Evolutionary conservation across 2,329 filamentous ascomycete species (phyloP), one percentile per base, ranked within the genome.

Genomic region (Chalaropsis ovoidea): DNA sequence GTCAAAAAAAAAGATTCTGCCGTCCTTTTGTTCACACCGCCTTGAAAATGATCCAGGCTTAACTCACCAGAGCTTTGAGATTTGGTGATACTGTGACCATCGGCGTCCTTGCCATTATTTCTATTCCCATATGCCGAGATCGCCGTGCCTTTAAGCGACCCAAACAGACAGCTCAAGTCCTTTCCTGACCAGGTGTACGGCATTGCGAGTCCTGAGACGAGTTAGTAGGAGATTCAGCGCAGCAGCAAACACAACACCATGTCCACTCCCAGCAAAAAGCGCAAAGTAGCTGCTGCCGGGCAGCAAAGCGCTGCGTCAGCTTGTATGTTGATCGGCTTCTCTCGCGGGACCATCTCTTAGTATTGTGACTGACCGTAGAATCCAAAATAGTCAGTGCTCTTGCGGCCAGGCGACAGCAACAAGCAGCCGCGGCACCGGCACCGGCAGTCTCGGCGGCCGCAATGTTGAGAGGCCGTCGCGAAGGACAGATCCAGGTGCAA

Each of bases 301-400:
- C 47, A 43, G n/a, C 52, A 49, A 41, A 24, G 47, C 35, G 39
- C 61, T 24, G 63, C 60, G 17, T 67, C 66, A 42, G 63, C 63
- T 31, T 67, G 66, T 67, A 65, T 56, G 66, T 63, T 10, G 1
- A 45, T 22, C 47, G 27, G 15, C 31, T 58, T 15, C 19, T 49
- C 35, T 17, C 17, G 22, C 41, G 10, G 24, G 39, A 5, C 19
- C 49, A 49, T 8, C 10, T 35, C 4, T 24, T 13, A 3, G 22
- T 49, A 45, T 47, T 7, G n/a, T 35, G 8, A 35, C 54, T 65
- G 54, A 65, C 54, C 15, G 60, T 31, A 54, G 27, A 45, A 13
- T 52, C 35, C 7, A 11, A 49, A 41, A 61, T 45, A 67, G 66
- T 67, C 39, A 67, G 63, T 62, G 66, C 66, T 19, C 47, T 67